These are phyloP conservation scores for Uncinocarpus reesii DNA, from an alignment of 2,329 filamentous ascomycete genomes.

Conservation along the genomic window DNA sequence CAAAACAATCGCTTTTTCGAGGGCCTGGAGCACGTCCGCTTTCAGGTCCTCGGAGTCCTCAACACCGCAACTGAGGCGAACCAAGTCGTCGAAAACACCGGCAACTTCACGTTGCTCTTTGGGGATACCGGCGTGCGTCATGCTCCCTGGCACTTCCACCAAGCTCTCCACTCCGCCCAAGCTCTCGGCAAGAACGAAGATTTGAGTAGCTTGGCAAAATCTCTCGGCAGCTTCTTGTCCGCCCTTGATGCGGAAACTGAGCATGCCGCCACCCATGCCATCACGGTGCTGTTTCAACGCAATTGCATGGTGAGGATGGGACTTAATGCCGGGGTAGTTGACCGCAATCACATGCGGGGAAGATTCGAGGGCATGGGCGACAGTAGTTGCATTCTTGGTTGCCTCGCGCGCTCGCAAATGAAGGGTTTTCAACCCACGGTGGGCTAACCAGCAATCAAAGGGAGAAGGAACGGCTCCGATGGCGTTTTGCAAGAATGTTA, in stretches of 20 bases:
- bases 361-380: conserved; percentile 66
- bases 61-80: conserved; percentile 85
- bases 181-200: conserved; percentile 90
- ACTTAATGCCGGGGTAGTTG: conserved; percentile 87
- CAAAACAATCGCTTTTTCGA: conserved; percentile 61
- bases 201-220: conserved; percentile 79
- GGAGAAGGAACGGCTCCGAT: conserved; percentile 89
- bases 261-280: conserved; percentile 92
- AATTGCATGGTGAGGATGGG: conserved; percentile 76
- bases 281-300: conserved; percentile 85
- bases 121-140: conserved; percentile 96
- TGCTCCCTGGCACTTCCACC: conserved; percentile 82
- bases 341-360: conserved; percentile 77
- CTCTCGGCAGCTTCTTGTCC: conserved; percentile 75
- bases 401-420: conserved; percentile 86
- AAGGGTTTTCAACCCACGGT: conserved; percentile 91
- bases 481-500: conserved; percentile 91
- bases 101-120: conserved; percentile 80
- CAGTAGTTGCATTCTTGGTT: conserved; percentile 64
- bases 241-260: conserved; percentile 86
- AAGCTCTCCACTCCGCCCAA: conserved; percentile 87
- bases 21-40: conserved; percentile 68
- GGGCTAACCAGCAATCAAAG: conserved; percentile 96
- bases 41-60: conserved; percentile 81
- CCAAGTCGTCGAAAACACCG: conserved; percentile 88